Evolutionary conservation across 2,329 filamentous ascomycete species (phyloP).

Genomic region (Colletotrichum limetticola): DNA sequence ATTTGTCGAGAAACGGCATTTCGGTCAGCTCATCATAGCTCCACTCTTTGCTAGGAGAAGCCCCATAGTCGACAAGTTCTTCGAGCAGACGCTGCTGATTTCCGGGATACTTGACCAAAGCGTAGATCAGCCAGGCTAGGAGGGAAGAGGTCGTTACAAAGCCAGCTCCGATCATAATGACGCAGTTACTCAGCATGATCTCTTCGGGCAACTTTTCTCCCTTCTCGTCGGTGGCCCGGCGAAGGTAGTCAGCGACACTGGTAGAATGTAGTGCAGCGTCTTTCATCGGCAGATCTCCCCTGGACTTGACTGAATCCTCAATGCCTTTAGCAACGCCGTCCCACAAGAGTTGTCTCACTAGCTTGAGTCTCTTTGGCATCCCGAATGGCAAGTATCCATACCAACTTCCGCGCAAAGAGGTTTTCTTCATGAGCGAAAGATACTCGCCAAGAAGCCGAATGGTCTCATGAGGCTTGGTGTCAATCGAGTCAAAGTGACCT

Average conservation of each 20-base stretch:
- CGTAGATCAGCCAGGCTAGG: slow-evolving; percentile 12
- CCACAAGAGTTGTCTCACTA: slow-evolving; percentile 10
- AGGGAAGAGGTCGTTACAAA: slow-evolving; percentile 19
- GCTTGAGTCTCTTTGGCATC: neutral
- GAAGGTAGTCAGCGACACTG: slow-evolving; percentile 18
- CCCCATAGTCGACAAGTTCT: slow-evolving; percentile 3
- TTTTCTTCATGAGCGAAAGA: slow-evolving; percentile 28
- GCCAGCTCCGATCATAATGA: slow-evolving; percentile 18
- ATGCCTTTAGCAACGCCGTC: slow-evolving; percentile 14
- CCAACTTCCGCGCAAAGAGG: neutral
- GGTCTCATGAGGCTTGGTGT: slow-evolving; percentile 12
- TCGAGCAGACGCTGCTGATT: slow-evolving; percentile 14
- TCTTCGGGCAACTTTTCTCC: neutral
- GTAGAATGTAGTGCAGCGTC: slow-evolving; percentile 3
- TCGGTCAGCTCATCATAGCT: slow-evolving; percentile 1
- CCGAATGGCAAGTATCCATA: slow-evolving; percentile 22
- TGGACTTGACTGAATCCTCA: neutral
- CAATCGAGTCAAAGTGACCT: slow-evolving; percentile 15
- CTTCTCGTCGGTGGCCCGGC: slow-evolving; percentile 5
- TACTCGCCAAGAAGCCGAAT: slow-evolving; percentile 19
- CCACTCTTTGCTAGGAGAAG: neutral
- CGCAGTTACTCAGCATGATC: slow-evolving; percentile 14
- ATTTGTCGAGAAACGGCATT: slow-evolving; percentile 16
- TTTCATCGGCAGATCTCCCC: slow-evolving; percentile 1
- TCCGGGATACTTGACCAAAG: slow-evolving; percentile 7